These are phyloP conservation scores for Tolypocladium album DNA, from an alignment of 2,329 filamentous ascomycete species.

Conservation along the genomic window DNA sequence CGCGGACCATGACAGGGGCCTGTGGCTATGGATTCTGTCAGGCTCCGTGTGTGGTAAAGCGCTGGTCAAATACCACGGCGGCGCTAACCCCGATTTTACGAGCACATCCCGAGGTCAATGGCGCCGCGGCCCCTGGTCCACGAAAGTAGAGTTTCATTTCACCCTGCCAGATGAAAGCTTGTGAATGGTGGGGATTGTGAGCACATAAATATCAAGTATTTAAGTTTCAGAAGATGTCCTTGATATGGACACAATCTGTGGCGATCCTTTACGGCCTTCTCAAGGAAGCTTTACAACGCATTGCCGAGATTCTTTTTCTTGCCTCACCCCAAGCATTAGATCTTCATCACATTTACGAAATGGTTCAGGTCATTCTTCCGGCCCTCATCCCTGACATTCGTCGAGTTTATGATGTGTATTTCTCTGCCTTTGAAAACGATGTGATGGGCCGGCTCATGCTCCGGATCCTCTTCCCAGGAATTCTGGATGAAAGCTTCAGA, in stretches of 20 bases:
- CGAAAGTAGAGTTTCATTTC: neutral
- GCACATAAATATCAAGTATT: neutral
- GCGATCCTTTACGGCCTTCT: neutral
- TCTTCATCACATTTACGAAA: conserved; percentile 7
- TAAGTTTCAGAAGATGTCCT: neutral
- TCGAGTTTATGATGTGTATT: conserved; percentile 35
- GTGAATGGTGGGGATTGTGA: neutral
- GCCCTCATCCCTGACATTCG: conserved; percentile 34
- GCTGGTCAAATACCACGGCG: too few species aligned
- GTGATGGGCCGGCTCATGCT: conserved; percentile 27
- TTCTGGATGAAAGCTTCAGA: conserved; percentile 26
- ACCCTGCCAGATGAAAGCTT: neutral
- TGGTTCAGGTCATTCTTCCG: conserved; percentile 31
- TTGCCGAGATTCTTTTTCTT: neutral
- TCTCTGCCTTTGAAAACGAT: conserved; percentile 29
- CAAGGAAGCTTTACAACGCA: neutral
- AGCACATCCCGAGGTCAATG: neutral
- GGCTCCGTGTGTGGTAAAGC: too few species aligned
- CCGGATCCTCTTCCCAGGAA: conserved; percentile 28
- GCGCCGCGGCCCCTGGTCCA: neutral
- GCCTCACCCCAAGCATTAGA: neutral
- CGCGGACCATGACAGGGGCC: neutral
- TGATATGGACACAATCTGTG: neutral
- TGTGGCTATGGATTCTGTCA: neutral
- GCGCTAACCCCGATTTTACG: neutral